Percentiles rank a stretch among this genome's conserved stretches.
These are phyloP conservation scores for Pseudonectria foliicola DNA, from an alignment of 2,329 filamentous ascomycete species.

Conservation along the genomic window DNA sequence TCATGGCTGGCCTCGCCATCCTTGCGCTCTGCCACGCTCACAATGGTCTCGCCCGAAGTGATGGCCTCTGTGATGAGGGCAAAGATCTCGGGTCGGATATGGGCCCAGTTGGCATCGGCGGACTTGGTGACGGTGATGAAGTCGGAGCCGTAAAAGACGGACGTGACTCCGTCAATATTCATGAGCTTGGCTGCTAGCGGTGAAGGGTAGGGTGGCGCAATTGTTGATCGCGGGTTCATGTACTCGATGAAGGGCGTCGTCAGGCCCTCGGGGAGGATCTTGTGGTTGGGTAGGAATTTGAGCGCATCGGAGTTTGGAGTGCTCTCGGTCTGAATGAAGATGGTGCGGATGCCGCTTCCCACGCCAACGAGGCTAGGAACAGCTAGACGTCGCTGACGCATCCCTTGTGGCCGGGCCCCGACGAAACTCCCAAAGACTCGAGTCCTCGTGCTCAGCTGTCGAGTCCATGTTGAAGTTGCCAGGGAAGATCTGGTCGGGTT, in stretches of 20 bases:
- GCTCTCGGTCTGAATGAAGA: slow-evolving; percentile 95
- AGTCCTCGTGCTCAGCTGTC: slow-evolving; percentile 21
- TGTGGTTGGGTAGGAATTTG: slow-evolving; percentile 91
- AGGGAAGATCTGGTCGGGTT: slow-evolving; percentile 13
- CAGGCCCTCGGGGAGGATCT: slow-evolving; percentile 69
- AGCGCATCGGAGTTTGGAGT: slow-evolving; percentile 94
- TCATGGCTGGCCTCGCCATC: slow-evolving; percentile 37
- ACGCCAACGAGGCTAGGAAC: slow-evolving; percentile 18
- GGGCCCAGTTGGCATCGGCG: slow-evolving; percentile 81
- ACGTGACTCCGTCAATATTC: slow-evolving; percentile 89
- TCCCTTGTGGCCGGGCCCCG: slow-evolving; percentile 15
- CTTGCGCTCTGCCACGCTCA: slow-evolving; percentile 61
- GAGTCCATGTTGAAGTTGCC: slow-evolving; percentile 19
- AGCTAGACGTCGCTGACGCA: slow-evolving; percentile 8
- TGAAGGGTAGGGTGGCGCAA: slow-evolving; percentile 83
- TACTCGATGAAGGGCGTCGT: slow-evolving; percentile 83
- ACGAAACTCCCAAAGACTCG: slow-evolving; percentile 13
- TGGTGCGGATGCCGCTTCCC: slow-evolving; percentile 53
- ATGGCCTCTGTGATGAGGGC: slow-evolving; percentile 90
- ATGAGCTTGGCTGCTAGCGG: slow-evolving; percentile 85
- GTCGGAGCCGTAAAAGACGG: slow-evolving; percentile 88
- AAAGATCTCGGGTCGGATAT: slow-evolving; percentile 93
- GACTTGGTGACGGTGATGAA: slow-evolving; percentile 97
- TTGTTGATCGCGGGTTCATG: slow-evolving; percentile 76
- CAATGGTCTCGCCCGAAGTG: slow-evolving; percentile 73